These are phyloP conservation scores for Halophytophthora polymorphica DNA, from an alignment of 352 stramenopile genomes.

Conservation along the genomic window DNA sequence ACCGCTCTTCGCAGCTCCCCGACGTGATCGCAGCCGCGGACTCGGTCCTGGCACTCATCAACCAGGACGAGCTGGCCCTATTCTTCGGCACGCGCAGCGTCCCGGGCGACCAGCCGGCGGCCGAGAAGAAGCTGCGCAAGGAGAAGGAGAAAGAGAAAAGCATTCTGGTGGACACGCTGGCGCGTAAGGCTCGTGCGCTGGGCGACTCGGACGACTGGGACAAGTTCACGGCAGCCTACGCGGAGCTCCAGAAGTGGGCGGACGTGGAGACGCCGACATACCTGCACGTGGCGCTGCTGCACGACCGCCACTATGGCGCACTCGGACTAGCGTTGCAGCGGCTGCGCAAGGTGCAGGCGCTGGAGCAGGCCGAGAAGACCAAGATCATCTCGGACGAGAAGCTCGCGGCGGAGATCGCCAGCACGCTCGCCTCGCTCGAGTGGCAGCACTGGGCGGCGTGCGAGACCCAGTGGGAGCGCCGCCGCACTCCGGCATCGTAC, in stretches of 20 bases:
- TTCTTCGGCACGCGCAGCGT: conserved; percentile 74
- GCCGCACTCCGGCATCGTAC: conserved; percentile 47
- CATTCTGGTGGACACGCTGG: conserved; percentile 67
- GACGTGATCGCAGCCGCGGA: conserved; percentile 59
- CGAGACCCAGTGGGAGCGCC: conserved; percentile 62
- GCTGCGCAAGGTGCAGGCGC: conserved; percentile 62
- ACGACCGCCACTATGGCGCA: conserved; percentile 49
- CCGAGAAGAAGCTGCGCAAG: conserved; percentile 72
- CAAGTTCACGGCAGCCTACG: conserved; percentile 47
- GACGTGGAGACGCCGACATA: conserved; percentile 59
- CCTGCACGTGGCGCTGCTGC: conserved; percentile 54
- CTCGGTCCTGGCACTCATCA: conserved; percentile 52
- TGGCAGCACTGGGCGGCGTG: conserved; percentile 57
- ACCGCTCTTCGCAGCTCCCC: conserved; percentile 35
- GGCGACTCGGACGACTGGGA: conserved; percentile 55
- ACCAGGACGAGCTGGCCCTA: conserved; percentile 60
- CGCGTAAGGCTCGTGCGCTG: conserved; percentile 67
- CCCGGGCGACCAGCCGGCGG: conserved; percentile 40
- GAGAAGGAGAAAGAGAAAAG: conserved; percentile 68
- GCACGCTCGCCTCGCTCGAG: conserved; percentile 32
- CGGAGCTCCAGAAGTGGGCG: conserved; percentile 69
- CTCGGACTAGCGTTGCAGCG: conserved; percentile 58
- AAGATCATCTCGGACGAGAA: conserved; percentile 69
- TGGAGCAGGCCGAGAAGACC: conserved; percentile 53
- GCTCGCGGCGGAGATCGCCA: conserved; percentile 44